Evolutionary conservation across 2,329 filamentous ascomycete species (phyloP).

Genomic region (Alternaria sp.): DNA sequence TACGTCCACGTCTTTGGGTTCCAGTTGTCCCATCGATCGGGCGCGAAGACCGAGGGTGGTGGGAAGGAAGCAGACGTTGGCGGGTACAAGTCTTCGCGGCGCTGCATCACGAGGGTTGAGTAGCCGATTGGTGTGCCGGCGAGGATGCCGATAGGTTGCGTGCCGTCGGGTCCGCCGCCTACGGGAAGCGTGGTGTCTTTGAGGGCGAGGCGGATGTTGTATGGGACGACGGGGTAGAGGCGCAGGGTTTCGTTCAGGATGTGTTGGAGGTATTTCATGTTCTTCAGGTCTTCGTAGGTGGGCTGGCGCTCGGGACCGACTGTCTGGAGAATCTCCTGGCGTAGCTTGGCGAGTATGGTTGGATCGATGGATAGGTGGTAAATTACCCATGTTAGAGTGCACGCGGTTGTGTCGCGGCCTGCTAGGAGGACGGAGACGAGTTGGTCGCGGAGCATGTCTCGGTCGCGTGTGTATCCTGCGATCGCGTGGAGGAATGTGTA

Average conservation of each 20-base stretch:
- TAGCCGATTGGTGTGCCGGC: slow-evolving; percentile 56
- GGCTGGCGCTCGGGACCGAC: slow-evolving; percentile 67
- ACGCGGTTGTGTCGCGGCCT: slow-evolving; percentile 85
- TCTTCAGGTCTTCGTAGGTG: slow-evolving; percentile 82
- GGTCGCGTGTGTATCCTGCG: slow-evolving; percentile 74
- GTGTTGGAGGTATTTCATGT: slow-evolving; percentile 74
- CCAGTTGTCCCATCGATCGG: slow-evolving; percentile 59
- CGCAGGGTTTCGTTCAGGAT: slow-evolving; percentile 50
- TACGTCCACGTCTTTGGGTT: slow-evolving; percentile 58
- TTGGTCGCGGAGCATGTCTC: slow-evolving; percentile 79
- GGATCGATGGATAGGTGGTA: slow-evolving; percentile 82
- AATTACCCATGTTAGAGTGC: slow-evolving; percentile 78
- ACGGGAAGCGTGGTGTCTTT: slow-evolving; percentile 57
- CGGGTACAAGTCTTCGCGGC: slow-evolving; percentile 58
- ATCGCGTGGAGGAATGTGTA: slow-evolving; percentile 90
- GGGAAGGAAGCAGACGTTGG: slow-evolving; percentile 48
- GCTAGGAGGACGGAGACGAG: slow-evolving; percentile 76
- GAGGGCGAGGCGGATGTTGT: slow-evolving; percentile 57
- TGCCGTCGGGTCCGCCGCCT: slow-evolving; percentile 56
- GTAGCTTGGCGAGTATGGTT: slow-evolving; percentile 69
- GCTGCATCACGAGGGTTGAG: slow-evolving; percentile 57
- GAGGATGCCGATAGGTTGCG: slow-evolving; percentile 53
- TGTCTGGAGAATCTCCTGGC: slow-evolving; percentile 71
- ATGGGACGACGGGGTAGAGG: slow-evolving; percentile 58
- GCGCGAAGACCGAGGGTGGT: slow-evolving; percentile 51